Conservation (phyloP, 2,329 filamentous ascomycete genomes). For the Sphaceloma murrayae region DNA sequence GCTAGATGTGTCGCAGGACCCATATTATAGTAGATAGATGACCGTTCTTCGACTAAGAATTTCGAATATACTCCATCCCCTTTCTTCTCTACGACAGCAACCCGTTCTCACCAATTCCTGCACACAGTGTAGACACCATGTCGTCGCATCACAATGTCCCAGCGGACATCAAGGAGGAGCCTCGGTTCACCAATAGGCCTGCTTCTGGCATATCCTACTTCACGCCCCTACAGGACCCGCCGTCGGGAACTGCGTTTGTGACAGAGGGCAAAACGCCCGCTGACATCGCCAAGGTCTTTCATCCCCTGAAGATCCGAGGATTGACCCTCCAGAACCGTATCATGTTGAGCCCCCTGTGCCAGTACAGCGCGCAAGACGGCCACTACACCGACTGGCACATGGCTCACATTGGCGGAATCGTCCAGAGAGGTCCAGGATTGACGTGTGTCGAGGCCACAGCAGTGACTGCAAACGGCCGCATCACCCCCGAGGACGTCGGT, state of each 20-base stretch:
- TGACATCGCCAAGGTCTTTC: constrained; percentile 50
- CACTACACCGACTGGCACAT: constrained; percentile 74
- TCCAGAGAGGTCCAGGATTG: constrained; percentile 64
- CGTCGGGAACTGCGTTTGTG: constrained; percentile 39
- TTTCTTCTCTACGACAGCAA: no score
- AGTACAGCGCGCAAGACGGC: constrained; percentile 58
- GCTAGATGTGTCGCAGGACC: no score
- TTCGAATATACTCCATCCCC: no score
- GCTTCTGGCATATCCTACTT: constrained; percentile 39
- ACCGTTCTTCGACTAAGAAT: no score
- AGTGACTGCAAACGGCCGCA: constrained; percentile 66
- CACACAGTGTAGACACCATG: constrained; percentile 15
- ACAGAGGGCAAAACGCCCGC: constrained; percentile 37
- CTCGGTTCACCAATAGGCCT: constrained; percentile 33
- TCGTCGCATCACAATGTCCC: constrained; percentile 26
- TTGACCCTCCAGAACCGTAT: constrained; percentile 60
- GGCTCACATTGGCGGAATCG: constrained; percentile 70
- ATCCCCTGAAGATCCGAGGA: constrained; percentile 47
- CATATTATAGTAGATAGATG: no score
- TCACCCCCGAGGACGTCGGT: constrained; percentile 69
- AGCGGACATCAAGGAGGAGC: constrained; percentile 24
- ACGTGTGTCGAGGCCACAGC: constrained; percentile 69
- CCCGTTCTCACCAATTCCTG: no score
- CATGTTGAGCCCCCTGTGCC: constrained; percentile 54
- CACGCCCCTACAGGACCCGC: constrained; percentile 39